Evolutionary conservation across 768 basidiomycete genomes (phyloP), one percentile per base, ranked within the genome.

Genomic region (Tricholoma sp.): DNA sequence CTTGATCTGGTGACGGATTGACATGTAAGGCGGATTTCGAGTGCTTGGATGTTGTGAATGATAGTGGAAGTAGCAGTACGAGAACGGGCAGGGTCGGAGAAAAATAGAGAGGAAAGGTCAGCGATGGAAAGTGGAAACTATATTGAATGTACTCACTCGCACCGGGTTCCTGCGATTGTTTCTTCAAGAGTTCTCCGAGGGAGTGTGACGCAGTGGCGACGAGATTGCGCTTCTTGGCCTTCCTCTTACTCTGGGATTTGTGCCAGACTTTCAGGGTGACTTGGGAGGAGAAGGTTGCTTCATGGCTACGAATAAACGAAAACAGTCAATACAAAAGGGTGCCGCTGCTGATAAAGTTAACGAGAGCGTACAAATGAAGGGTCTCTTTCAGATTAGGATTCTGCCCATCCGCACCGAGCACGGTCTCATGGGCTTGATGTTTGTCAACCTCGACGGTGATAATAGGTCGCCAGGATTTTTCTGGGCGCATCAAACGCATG

Each of bases 401-500:
- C 64, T 88, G 86, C 0, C 88, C 88, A 55, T 90, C 86, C n/a
- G 73, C 73, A 0, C 88, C 88, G 2, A 90, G 79, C 19, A 74
- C 68, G 8, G 81, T 73, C 63, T 89, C 88, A 56, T 83, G 76
- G 5, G 51, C 57, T n/a, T 78, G 71, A 24, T 80, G 77, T 5
- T 79, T 75, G 56, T 81, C 83, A 10, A 85, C 71, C 18, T 79
- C 77, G 4, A 89, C 66, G 0, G 79, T 76, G 51, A 90, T 72
- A 37, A 89, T 82, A 1, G 88, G 86, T 21, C 85, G 67, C 87
- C 87, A 89, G 29, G 80, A 76, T n/a, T n/a, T n/a, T n/a, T n/a
- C n/a, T n/a, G n/a, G n/a, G n/a, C n/a, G n/a, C n/a, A n/a, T n/a
- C n/a, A n/a, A n/a, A n/a, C n/a, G n/a, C n/a, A n/a, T n/a, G n/a